A percentile compares a stretch with the other conserved stretches of the same genome.
phyloP scores from a whole-genome alignment of 2,329 filamentous ascomycete genomes.

The Domatiomyces globalis region DNA sequence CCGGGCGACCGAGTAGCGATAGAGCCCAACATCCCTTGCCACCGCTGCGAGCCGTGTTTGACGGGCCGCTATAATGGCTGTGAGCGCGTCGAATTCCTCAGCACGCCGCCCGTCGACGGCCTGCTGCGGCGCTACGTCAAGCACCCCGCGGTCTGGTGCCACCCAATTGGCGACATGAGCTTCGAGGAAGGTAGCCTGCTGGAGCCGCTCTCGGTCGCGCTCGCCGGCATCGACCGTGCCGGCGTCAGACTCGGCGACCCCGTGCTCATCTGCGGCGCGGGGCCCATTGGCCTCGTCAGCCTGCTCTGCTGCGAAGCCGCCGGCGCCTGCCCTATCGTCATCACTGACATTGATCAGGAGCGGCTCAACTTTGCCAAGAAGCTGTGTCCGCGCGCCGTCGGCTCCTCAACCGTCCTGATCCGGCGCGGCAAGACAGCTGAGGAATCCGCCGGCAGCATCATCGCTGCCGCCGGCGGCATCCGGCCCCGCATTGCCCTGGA shows the following conservation, averaged over 20 bases:
- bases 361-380: constrained; percentile 73
- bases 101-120: constrained; percentile 77
- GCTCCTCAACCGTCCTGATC: constrained; percentile 47
- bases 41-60: constrained; percentile 76
- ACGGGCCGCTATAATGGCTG: constrained; percentile 94
- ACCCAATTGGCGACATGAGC: constrained; percentile 80
- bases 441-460: constrained; percentile 54
- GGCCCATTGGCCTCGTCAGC: constrained; percentile 83
- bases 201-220: constrained; percentile 76
- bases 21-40: constrained; percentile 88
- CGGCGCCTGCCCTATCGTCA: constrained; percentile 77
- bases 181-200: constrained; percentile 84
- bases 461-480: constrained; percentile 58
- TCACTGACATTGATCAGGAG: constrained; percentile 86
- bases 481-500: constrained; percentile 75
- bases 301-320: constrained; percentile 72
- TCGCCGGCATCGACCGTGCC: constrained; percentile 76
- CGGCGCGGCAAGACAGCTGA: constrained; percentile 38
- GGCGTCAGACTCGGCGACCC: constrained; percentile 71
- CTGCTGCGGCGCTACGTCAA: constrained; percentile 85
- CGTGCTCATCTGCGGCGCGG: constrained; percentile 79
- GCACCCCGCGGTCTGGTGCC: constrained; percentile 87
- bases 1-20: constrained; percentile 83
- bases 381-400: constrained; percentile 48
- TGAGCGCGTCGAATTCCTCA: constrained; percentile 70